phyloP scores from a whole-genome alignment of 2,329 filamentous ascomycete species.

The Myriosclerotinia scirpicola region DNA sequence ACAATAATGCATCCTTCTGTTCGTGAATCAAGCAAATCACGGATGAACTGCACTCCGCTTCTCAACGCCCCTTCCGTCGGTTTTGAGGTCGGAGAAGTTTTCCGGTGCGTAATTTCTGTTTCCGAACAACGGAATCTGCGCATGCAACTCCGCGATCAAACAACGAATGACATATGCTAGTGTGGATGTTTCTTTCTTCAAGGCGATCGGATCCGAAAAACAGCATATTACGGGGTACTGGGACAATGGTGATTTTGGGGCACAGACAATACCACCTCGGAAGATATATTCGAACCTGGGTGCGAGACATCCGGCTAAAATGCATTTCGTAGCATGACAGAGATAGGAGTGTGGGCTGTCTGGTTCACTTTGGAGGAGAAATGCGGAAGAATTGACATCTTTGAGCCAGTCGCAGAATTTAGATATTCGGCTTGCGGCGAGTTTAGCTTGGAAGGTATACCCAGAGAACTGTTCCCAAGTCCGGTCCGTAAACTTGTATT shows the following conservation, averaged over 20 bases:
- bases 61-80: accelerated
- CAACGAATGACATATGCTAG: not conserved
- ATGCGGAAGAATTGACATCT: too few species aligned
- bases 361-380: too few species aligned
- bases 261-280: too few species aligned
- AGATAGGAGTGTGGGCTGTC: too few species aligned
- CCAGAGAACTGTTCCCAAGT: too few species aligned
- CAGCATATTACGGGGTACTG: not conserved
- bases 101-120: not conserved
- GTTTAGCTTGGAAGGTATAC: too few species aligned
- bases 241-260: too few species aligned
- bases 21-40: not conserved
- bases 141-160: not conserved
- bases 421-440: too few species aligned
- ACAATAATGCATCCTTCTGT: not conserved
- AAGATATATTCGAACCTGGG: too few species aligned
- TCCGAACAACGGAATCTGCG: too few species aligned
- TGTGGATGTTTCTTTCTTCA: not conserved
- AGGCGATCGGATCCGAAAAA: not conserved
- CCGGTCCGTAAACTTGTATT: too few species aligned
- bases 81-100: not conserved
- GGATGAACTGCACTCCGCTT: not conserved
- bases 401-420: too few species aligned
- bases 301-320: not conserved
- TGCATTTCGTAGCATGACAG: not conserved